Conservation (phyloP, 139 green algal species). For the Zygnema cylindricum region DNA sequence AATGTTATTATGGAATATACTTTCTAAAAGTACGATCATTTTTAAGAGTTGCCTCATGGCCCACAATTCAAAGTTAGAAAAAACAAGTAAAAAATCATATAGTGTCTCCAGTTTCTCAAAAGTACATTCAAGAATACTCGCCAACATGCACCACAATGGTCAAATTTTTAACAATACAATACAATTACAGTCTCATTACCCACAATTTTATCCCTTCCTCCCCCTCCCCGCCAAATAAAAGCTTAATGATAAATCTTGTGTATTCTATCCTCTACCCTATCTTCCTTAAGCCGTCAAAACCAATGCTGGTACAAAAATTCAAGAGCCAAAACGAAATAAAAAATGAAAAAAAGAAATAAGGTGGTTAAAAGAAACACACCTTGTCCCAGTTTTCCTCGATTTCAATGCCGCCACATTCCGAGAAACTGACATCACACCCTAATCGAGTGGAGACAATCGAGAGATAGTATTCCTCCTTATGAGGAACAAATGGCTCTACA, state of each 20-base stretch:
- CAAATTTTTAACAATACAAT: no score
- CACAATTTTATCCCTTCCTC: neutral
- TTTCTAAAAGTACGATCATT: no score
- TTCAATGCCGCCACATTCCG: slow-evolving; percentile 81
- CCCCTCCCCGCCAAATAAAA: slow-evolving; percentile 1
- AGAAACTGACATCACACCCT: slow-evolving; percentile 73
- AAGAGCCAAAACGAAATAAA: neutral
- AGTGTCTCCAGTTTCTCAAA: no score
- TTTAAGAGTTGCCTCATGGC: no score
- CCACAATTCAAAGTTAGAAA: no score
- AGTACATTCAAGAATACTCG: no score
- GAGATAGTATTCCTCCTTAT: slow-evolving; percentile 85
- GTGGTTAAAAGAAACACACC: slow-evolving; percentile 60
- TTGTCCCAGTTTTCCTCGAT: slow-evolving; percentile 96
- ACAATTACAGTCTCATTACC: neutral
- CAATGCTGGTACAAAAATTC: neutral
- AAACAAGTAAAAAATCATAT: no score
- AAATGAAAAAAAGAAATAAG: neutral
- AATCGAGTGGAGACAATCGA: slow-evolving; percentile 74
- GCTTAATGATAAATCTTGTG: no score
- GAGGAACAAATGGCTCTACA: slow-evolving; percentile 91
- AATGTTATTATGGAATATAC: no score
- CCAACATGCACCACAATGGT: no score
- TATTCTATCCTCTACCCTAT: no score
- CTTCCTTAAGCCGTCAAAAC: neutral